These are phyloP conservation scores for Aphanomyces euteiches DNA, from an alignment of 352 stramenopile species.

Conservation along the genomic window DNA sequence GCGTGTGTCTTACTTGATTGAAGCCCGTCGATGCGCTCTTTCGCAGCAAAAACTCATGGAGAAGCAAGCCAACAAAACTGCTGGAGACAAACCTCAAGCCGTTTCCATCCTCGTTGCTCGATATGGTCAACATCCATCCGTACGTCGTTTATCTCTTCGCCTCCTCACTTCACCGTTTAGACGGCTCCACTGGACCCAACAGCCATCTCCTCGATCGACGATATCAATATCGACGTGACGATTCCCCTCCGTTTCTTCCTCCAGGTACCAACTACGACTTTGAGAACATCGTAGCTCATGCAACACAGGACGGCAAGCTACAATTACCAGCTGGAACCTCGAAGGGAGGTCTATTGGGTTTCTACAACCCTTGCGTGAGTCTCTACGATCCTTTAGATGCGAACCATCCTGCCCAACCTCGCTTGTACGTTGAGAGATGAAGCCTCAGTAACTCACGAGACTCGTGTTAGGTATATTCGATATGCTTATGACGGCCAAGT, in stretches of 20 bases:
- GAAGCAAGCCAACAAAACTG: slow-evolving; percentile 56
- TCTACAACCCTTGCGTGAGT: slow-evolving; percentile 76
- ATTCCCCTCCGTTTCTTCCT: slow-evolving; percentile 80
- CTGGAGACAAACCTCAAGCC: slow-evolving; percentile 51
- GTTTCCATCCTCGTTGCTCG: slow-evolving; percentile 68
- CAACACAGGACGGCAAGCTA: slow-evolving; percentile 50
- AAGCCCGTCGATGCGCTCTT: slow-evolving; percentile 47
- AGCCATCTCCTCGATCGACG: slow-evolving; percentile 19
- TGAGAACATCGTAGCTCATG: neutral
- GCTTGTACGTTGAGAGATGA: slow-evolving; percentile 47
- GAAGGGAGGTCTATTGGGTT: slow-evolving; percentile 67
- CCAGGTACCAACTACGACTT: slow-evolving; percentile 36
- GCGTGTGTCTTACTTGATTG: slow-evolving; percentile 56
- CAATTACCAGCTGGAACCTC: slow-evolving; percentile 45
- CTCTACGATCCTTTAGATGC: slow-evolving; percentile 39
- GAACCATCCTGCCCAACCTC: slow-evolving; percentile 41
- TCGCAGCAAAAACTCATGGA: slow-evolving; percentile 76
- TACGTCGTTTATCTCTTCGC: slow-evolving; percentile 1
- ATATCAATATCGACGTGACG: slow-evolving; percentile 56
- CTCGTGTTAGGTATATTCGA: slow-evolving; percentile 58
- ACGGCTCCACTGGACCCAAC: neutral
- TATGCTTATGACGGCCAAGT: slow-evolving; percentile 68
- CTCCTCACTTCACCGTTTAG: neutral
- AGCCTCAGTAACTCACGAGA: neutral
- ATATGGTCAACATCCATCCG: slow-evolving; percentile 75